Conservation (phyloP, 495 filamentous ascomycete genomes). For the Monascus purpureus region DNA sequence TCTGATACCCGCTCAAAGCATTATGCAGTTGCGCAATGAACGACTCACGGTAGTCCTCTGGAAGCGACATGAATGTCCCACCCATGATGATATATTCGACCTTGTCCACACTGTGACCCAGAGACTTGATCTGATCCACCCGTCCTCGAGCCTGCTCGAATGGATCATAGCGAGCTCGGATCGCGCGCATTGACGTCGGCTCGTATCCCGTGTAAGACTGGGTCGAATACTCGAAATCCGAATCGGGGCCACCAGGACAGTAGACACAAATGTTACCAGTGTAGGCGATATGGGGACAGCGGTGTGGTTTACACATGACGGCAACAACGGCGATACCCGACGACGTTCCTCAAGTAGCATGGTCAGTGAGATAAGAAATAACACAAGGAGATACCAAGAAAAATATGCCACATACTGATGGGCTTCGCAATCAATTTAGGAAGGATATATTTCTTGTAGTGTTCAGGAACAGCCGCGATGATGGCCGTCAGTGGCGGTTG, state of each 20-base stretch:
- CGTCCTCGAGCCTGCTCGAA: conserved; percentile 94
- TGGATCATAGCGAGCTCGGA: conserved; percentile 91
- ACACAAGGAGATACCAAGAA: neutral
- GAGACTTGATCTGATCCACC: conserved; percentile 87
- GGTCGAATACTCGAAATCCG: conserved; percentile 96
- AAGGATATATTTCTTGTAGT: conserved; percentile 98
- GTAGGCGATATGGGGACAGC: conserved; percentile 94
- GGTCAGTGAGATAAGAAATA: conserved; percentile 1
- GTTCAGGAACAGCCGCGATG: conserved; percentile 91
- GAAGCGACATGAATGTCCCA: conserved; percentile 94
- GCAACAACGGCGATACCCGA: conserved; percentile 98
- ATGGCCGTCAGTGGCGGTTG: conserved; percentile 91
- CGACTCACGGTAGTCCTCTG: conserved; percentile 72
- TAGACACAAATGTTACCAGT: conserved; percentile 99
- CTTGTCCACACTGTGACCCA: conserved; percentile 96
- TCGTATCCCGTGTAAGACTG: conserved; percentile 98
- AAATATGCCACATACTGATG: conserved; percentile 55
- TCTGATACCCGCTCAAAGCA: conserved; percentile 84
- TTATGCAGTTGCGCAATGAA: conserved; percentile 96
- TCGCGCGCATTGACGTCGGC: conserved; percentile 95
- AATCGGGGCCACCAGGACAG: conserved; percentile 92
- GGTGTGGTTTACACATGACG: conserved; percentile 98
- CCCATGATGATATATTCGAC: conserved; percentile 99
- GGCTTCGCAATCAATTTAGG: conserved; percentile 94
- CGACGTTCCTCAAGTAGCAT: conserved; percentile 79